Evolutionary conservation across 805 yeast species (phyloP).

Genomic region (Wilhelminamyces savonicus): DNA sequence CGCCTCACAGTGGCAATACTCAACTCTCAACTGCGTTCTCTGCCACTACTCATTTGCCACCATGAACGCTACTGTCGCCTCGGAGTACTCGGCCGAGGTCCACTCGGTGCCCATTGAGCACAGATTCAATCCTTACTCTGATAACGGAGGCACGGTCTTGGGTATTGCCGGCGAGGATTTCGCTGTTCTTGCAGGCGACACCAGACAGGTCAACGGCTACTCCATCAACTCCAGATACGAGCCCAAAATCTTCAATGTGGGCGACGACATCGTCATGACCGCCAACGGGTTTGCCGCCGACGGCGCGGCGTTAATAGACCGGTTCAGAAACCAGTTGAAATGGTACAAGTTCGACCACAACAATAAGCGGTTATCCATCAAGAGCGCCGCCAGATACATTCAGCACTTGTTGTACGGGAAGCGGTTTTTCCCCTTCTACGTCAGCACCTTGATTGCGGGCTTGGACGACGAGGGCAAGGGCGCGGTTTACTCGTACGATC

Average conservation of each 20-base stretch:
- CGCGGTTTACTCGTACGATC: slow-evolving; percentile 92
- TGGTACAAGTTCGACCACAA: slow-evolving; percentile 91
- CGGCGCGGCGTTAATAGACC: slow-evolving; percentile 75
- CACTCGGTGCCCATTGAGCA: slow-evolving; percentile 75
- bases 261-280: slow-evolving; percentile 79
- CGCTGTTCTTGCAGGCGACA: slow-evolving; percentile 95
- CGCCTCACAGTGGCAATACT: too few relatives aligned
- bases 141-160: slow-evolving; percentile 94
- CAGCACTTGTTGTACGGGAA: slow-evolving; percentile 89
- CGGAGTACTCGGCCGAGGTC: slow-evolving; percentile 58
- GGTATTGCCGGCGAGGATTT: slow-evolving; percentile 98
- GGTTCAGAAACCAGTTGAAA: slow-evolving; percentile 62
- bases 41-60: neutral
- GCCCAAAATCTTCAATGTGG: slow-evolving; percentile 83
- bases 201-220: slow-evolving; percentile 94
- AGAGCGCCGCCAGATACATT: slow-evolving; percentile 81
- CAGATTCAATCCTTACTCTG: slow-evolving; percentile 86
- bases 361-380: slow-evolving; percentile 59
- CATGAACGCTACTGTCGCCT: slow-evolving; percentile 45
- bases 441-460: slow-evolving; percentile 91
- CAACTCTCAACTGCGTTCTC: too few relatives aligned
- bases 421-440: slow-evolving; percentile 95
- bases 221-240: slow-evolving; percentile 89
- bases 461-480: slow-evolving; percentile 89
- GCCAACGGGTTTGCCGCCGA: slow-evolving; percentile 98